Percentiles rank a stretch among this genome's conserved stretches.
phyloP scores from a whole-genome alignment of 1,139 yeast species.

The Pichia sp. region DNA sequence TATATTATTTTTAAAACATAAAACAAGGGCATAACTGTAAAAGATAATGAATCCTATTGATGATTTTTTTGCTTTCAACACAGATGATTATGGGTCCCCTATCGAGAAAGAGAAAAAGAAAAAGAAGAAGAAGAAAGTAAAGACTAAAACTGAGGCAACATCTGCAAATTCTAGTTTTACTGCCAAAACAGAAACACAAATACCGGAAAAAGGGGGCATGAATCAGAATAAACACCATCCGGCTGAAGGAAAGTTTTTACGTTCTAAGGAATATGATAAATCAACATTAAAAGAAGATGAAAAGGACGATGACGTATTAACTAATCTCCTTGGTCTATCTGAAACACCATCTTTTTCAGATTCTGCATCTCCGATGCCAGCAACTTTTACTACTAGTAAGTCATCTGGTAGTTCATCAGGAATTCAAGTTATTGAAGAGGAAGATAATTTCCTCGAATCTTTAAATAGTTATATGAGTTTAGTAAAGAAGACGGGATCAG shows the following conservation, averaged over 20 bases:
- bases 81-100: not conserved
- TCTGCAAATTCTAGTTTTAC: not conserved
- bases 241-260: too few species aligned
- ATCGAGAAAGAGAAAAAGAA: conserved; percentile 5
- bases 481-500: conserved; percentile 4
- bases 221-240: too few species aligned
- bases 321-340: conserved; percentile 8
- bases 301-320: not conserved
- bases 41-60: conserved; percentile 7
- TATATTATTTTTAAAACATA: too few species aligned
- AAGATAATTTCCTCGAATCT: conserved; percentile 17
- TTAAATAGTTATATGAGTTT: conserved; percentile 11
- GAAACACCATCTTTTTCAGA: not conserved
- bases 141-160: not conserved
- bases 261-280: too few species aligned
- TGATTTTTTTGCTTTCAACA: conserved; percentile 13
- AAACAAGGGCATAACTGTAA: too few species aligned
- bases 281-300: too few species aligned
- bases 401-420: too few species aligned
- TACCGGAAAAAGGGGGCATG: too few species aligned
- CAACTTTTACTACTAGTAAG: too few species aligned
- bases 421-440: too few species aligned
- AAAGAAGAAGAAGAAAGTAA: conserved; percentile 9
- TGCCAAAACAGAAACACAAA: not conserved
- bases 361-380: not conserved